These are phyloP conservation scores for Colletotrichum lini DNA, from an alignment of 2,329 filamentous ascomycete genomes.

Conservation along the genomic window DNA sequence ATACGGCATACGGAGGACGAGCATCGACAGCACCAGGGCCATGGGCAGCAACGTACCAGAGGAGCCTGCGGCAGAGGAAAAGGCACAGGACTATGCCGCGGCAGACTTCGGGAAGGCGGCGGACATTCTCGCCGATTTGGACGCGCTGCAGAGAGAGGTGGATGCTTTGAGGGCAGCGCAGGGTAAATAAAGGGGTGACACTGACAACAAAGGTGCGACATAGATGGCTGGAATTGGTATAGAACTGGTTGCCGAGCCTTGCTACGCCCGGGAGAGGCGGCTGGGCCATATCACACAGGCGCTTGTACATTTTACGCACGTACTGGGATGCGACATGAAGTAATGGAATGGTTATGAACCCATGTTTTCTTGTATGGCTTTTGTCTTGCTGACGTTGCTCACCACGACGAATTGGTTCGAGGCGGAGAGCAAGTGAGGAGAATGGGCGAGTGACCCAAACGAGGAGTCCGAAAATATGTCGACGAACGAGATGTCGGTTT, in stretches of 20 bases:
- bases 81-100: conserved; percentile 42
- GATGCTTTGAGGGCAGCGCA: conserved; percentile 72
- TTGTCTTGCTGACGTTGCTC: not conserved
- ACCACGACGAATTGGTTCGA: not conserved
- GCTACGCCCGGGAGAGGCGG: conserved; percentile 20
- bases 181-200: conserved; percentile 42
- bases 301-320: conserved; percentile 38
- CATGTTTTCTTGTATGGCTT: not conserved
- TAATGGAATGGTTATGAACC: conserved; percentile 42
- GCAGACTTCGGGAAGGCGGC: conserved; percentile 53
- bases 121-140: conserved; percentile 81
- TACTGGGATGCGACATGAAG: conserved; percentile 37
- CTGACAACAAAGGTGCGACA: conserved; percentile 19
- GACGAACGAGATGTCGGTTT: fast-evolving
- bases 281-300: conserved; percentile 22
- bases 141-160: conserved; percentile 81
- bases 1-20: conserved; percentile 49
- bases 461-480: not conserved
- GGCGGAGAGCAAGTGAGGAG: not conserved
- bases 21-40: conserved; percentile 48
- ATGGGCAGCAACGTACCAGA: conserved; percentile 49
- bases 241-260: conserved; percentile 15
- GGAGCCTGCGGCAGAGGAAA: conserved; percentile 43
- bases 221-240: conserved; percentile 31
- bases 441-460: not conserved